Evolutionary conservation across 1,284 basidiomycete species (phyloP).

Genomic region (Cryptococcus wingfieldii): DNA sequence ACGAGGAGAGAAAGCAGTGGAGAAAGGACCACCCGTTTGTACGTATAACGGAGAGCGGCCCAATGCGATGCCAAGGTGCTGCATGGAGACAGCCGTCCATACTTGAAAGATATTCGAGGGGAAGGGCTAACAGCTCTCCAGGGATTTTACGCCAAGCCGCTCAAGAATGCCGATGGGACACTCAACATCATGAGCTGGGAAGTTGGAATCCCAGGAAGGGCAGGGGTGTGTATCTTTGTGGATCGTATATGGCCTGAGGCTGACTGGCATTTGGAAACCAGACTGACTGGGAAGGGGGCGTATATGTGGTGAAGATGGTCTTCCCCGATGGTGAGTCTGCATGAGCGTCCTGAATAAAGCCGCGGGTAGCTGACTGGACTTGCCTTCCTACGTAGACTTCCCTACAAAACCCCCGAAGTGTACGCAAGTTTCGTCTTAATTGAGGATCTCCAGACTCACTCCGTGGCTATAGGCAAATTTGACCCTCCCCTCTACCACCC

Average conservation of each 20-base stretch:
- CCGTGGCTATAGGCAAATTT: conserved; percentile 74
- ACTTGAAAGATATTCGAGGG: no score
- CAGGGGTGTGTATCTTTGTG: conserved; percentile 57
- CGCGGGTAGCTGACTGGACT: no score
- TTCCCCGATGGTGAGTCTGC: conserved; percentile 79
- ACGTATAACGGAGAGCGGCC: conserved; percentile 47
- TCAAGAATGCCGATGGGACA: conserved; percentile 82
- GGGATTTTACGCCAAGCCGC: conserved; percentile 95
- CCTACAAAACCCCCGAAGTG: conserved; percentile 50
- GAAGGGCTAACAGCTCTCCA: conserved; percentile 41
- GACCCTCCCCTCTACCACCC: conserved; percentile 94
- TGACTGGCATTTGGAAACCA: conserved; percentile 40
- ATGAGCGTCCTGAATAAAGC: not conserved
- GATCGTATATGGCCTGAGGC: not conserved
- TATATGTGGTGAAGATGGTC: conserved; percentile 88
- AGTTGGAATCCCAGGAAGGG: conserved; percentile 87
- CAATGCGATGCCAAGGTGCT: no score
- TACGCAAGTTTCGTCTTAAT: conserved; percentile 12
- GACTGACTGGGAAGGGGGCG: conserved; percentile 95
- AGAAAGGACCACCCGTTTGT: conserved; percentile 98
- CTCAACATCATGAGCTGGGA: conserved; percentile 99
- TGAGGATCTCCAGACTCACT: no score
- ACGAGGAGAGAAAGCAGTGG: conserved; percentile 99
- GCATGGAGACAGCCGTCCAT: no score
- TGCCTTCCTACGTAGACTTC: conserved; percentile 32